phyloP scores from a whole-genome alignment of 169 alveolate genomes.

The Sarcocystis neurona region DNA sequence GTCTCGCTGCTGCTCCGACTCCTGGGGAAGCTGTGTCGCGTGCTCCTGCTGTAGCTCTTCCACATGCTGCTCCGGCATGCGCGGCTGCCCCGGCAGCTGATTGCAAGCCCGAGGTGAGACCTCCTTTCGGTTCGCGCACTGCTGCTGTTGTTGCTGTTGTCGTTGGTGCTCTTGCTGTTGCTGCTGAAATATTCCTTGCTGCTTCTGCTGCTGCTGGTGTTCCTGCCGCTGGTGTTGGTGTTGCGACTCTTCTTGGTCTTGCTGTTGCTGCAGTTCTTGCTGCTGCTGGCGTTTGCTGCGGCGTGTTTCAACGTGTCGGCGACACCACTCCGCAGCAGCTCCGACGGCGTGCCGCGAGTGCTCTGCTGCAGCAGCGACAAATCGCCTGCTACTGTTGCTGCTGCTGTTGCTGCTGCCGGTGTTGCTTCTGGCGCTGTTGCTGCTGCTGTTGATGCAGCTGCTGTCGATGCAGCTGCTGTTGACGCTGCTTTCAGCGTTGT shows the following conservation, averaged over 20 bases:
- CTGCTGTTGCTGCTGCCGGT: too few relatives aligned
- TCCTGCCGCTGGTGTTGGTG: background rate
- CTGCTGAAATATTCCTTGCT: background rate
- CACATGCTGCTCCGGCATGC: too few relatives aligned
- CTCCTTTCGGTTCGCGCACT: background rate
- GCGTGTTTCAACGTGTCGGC: constrained; percentile 17
- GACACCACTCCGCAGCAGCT: constrained; percentile 27
- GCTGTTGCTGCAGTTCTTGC: background rate
- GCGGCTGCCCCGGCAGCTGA: background rate
- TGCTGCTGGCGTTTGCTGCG: background rate
- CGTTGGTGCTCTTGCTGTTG: background rate
- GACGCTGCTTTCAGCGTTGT: too few relatives aligned
- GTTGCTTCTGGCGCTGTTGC: too few relatives aligned
- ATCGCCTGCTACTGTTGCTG: too few relatives aligned
- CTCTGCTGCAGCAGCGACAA: too few relatives aligned
- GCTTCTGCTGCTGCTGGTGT: too few relatives aligned
- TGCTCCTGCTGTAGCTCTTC: too few relatives aligned
- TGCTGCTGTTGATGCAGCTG: too few relatives aligned
- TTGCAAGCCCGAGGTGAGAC: background rate
- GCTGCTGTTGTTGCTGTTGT: background rate
- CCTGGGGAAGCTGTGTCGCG: too few relatives aligned
- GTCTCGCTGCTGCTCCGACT: too few relatives aligned
- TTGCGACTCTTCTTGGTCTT: background rate
- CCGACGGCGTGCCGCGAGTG: background rate
- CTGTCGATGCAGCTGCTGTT: too few relatives aligned